Conservation (phyloP, 306 rosid genomes). For the Chamaecrista fasciculata region DNA sequence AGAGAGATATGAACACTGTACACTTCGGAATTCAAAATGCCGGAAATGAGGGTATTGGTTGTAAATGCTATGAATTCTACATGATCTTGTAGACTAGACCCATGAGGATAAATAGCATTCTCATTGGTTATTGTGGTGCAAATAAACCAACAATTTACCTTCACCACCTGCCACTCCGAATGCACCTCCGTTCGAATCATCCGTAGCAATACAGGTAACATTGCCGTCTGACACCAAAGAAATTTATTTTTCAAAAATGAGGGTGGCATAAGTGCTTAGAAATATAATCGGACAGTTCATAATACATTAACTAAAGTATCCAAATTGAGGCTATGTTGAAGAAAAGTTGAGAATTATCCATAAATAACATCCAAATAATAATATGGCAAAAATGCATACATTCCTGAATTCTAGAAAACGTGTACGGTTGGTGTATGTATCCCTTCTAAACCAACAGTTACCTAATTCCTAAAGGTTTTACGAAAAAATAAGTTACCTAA, state of each 20-base stretch:
- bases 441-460: too few species aligned
- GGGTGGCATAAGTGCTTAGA: not conserved
- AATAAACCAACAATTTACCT: conserved; percentile 55
- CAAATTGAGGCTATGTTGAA: not conserved
- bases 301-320: not conserved
- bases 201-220: conserved; percentile 65
- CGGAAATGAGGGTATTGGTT: not conserved
- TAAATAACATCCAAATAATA: too few species aligned
- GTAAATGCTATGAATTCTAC: not conserved
- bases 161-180: conserved; percentile 57
- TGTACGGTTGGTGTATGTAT: too few species aligned
- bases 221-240: conserved; percentile 42
- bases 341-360: too few species aligned
- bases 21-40: not conserved
- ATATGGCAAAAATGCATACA: too few species aligned
- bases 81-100: not conserved
- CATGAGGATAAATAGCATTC: conserved; percentile 7
- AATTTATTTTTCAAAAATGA: not conserved
- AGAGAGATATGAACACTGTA: not conserved
- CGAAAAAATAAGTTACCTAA: too few species aligned
- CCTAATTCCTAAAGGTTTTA: too few species aligned
- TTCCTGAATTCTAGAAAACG: too few species aligned
- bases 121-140: conserved; percentile 22
- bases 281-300: conserved; percentile 7
- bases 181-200: conserved; percentile 50